These are phyloP conservation scores for Candida endomychidarum DNA, from an alignment of 805 yeast genomes.

Conservation along the genomic window DNA sequence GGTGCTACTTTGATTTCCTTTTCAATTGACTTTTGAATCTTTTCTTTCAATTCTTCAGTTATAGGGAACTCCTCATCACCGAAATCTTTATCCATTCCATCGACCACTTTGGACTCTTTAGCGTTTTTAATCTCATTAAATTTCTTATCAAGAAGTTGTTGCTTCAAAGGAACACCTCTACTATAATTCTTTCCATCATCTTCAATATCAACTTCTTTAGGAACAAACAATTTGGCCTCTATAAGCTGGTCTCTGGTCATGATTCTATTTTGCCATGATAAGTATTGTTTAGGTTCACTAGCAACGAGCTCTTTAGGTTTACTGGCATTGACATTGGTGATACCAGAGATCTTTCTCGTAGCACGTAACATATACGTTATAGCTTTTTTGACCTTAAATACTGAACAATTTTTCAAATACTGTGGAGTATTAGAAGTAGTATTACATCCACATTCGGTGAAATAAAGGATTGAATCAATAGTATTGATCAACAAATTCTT, in stretches of 20 bases:
- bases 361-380: slow-evolving; percentile 60
- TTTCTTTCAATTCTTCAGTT: slow-evolving; percentile 9
- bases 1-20: slow-evolving; percentile 14
- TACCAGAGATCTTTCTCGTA: slow-evolving; percentile 49
- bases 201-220: slow-evolving; percentile 7
- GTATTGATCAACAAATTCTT: slow-evolving; percentile 58
- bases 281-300: slow-evolving; percentile 30
- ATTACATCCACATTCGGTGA: slow-evolving; percentile 64
- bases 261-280: slow-evolving; percentile 39
- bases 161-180: slow-evolving; percentile 4
- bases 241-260: slow-evolving; percentile 28
- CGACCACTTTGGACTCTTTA: not conserved
- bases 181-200: slow-evolving; percentile 8
- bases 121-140: not conserved
- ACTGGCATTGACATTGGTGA: slow-evolving; percentile 32
- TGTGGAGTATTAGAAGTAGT: slow-evolving; percentile 33
- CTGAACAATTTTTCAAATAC: slow-evolving; percentile 46
- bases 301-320: slow-evolving; percentile 39
- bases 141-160: not conserved
- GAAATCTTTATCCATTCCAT: not conserved
- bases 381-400: slow-evolving; percentile 61
- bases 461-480: slow-evolving; percentile 59
- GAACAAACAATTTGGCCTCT: slow-evolving; percentile 10
- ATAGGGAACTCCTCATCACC: slow-evolving; percentile 8
- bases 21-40: slow-evolving; percentile 15